Base-by-base conservation (phyloP, 2,329 filamentous ascomycete species). In the Reticulascus tulasneorum region DNA sequence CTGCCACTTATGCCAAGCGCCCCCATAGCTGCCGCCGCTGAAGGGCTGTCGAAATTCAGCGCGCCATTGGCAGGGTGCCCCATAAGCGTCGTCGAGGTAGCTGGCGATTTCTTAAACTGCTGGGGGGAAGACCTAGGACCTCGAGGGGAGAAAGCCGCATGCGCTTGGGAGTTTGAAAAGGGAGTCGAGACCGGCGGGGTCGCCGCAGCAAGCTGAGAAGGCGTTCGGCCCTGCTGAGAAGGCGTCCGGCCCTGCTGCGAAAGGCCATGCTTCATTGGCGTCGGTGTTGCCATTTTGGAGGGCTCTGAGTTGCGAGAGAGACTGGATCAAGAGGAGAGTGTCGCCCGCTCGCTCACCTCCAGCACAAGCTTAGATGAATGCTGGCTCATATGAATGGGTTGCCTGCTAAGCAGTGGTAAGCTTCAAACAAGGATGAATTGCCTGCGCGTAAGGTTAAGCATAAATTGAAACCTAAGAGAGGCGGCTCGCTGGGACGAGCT, bases 121-220 rank as follows among this genome's bases (percentile, higher is more conserved):
- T 82, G 77, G 5, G 79, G 79, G 34, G 79, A 83, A 8, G 77
- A 79, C 33, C 70, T 67, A 9, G 66, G 71, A 21, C 68, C 76
- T 19, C 63, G 66, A 5, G 79, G 78, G 3, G 79, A 80, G 51
- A 82, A 77, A 23, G 70, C 75, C n/a, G 70, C 67, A 33, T 74
- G 69, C 2, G 68, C 67, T 27, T 71, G 64, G 23, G 75, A 71
- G 38, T 57, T 58, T 15, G 77, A 81, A 59, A 82, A 82, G 11
- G 79, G 79, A 2, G 79, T 83, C 23, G 79, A 82, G 17, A 79
- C 78, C n/a, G 78, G 77, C 11, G 79, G 79, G 6, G 79, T 82
- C 4, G 74, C 76, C 6, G 63, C 74, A 3, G 72, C 66, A 38
- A 71, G 56, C 47, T 76, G 72, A 13, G 67, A 69, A 5, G 68